A percentile compares a stretch with the other conserved stretches of the same genome.
phyloP scores from a whole-genome alignment of 371 early-diverging fungal genomes.

The Mucor piriformis region DNA sequence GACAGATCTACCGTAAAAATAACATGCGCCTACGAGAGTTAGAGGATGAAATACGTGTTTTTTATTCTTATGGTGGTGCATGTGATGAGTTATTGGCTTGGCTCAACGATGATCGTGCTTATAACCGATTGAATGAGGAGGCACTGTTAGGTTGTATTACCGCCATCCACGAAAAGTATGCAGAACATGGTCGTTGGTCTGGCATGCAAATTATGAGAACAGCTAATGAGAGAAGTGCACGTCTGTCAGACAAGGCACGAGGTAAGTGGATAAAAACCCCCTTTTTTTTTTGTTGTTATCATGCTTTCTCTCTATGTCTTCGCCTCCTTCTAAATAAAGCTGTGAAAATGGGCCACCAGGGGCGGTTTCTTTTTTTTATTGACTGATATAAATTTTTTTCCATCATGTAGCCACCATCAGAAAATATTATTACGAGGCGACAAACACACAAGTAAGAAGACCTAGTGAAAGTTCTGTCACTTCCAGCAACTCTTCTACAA shows the following conservation, averaged over 20 bases:
- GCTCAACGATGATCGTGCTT: slow-evolving; percentile 41
- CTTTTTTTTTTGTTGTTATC: too few relatives aligned
- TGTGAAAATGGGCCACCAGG: too few relatives aligned
- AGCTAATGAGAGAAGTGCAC: slow-evolving; percentile 6
- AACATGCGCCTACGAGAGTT: slow-evolving; percentile 30
- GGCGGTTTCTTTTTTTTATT: neutral
- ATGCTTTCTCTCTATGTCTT: too few relatives aligned
- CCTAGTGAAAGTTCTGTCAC: slow-evolving; percentile 7
- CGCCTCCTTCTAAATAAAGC: too few relatives aligned
- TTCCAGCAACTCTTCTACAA: slow-evolving; percentile 1
- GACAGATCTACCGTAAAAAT: slow-evolving; percentile 21
- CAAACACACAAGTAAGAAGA: slow-evolving; percentile 5
- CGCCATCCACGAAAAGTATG: slow-evolving; percentile 22
- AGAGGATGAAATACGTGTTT: slow-evolving; percentile 28
- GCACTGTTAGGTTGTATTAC: slow-evolving; percentile 33
- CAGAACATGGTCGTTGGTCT: slow-evolving; percentile 36
- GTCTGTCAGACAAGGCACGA: slow-evolving; percentile 14
- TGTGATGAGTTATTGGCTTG: slow-evolving; percentile 44
- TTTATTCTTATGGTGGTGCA: slow-evolving; percentile 36
- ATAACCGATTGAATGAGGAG: slow-evolving; percentile 29
- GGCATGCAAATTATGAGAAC: slow-evolving; percentile 29
- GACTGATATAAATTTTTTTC: too few relatives aligned
- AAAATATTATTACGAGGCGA: slow-evolving; percentile 16
- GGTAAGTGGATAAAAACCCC: slow-evolving; percentile 7
- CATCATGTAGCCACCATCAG: neutral